Evolutionary conservation across 805 yeast species (phyloP), one percentile per base, ranked within the genome.

Genomic region (Metschnikowia kunwiensis): DNA sequence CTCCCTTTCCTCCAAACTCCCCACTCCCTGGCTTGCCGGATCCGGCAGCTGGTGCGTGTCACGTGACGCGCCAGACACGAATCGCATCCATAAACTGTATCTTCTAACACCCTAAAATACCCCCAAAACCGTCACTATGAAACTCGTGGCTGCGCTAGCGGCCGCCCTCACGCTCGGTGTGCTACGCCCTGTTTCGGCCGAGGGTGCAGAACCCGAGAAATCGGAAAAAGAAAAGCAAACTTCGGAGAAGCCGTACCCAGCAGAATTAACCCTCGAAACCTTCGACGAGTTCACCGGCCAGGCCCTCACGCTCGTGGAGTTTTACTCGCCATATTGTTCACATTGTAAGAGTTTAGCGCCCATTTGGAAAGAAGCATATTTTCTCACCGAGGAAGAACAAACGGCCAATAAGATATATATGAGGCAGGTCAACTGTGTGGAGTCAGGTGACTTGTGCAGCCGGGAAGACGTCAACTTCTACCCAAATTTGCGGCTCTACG

Each of bases 341-440:
- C 97, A 91, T 60, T 93, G 98, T 63, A 73, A 65, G 43, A 68
- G 63, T 6, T 63, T 93, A 35, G 93, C 86, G 2, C 97, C 98
- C 1, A 70, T 64, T 6, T 93, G 97, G 97, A 74, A 78, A 40
- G 67, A 72, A 38, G 74, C 91, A 0, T 85, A 77, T 62, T 50
- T 65, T 16, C 56, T 59, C 4, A 73, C 76, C 49, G 58, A 69
- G 24, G 55, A 60, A 7, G 79, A 75, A 24, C 70, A 72, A 29
- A 54, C 63, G 12, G 48, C 59, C 7, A 47, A 74, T 33, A 67
- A 68, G 2, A 67, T 82, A 11, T 67, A 68, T 14, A 74, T 88
- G 71, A 70, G 77, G 40, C 91, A 85, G 53, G 95, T 93, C 23
- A 79, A 93, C 60, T 93, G 98, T 63, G 74, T 84, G 7, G 86